Base-by-base conservation (phyloP, 805 yeast genomes). In the Yarrowia sp. region DNA sequence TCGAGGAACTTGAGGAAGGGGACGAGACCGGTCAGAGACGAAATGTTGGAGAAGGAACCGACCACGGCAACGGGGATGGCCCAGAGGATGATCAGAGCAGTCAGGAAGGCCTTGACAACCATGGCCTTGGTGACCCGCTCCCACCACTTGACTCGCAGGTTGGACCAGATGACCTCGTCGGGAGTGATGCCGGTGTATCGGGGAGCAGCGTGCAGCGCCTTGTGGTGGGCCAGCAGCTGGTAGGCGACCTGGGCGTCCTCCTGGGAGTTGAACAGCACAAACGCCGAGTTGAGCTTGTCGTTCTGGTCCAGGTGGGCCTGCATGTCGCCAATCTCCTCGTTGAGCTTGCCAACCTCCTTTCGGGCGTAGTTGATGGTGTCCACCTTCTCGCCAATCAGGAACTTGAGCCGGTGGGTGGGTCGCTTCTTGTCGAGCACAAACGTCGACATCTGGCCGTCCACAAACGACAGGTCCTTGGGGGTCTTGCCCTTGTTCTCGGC, bases 21-120 rank as follows among this genome's bases (percentile, higher is more conserved):
- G 40, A 94, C 85, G 72, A 85, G 87, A 45, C 84, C 81, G 46
- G 90, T 91, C 76, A 92, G 82, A 75, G 84, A 88, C 72, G 89
- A 87, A 73, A 94, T 85, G 79, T 94, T 95, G 32, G 98, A 94
- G 72, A 95, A 89, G 73, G 87, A 85, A 85, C 98, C 98, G 65
- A 94, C 97, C 74, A 92, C 92, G n/a, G 98, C 97, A 48, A 94
- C 98, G 10, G 99, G 99, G 74, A 94, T 87, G 52, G 97, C 88
- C 98, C 98, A 94, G 80, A 92, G 92, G 59, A 94, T 85, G 71
- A 94, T 87, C 78, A 89, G 81, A 35, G 90, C 86, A 74, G 90
- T 82, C 63, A 92, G 80, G 69, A 78, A 74, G 4, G 79, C 74
- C 15, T 90, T 82, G 1, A 97, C 94, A 67, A 84, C 80, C 32